Base-by-base conservation (phyloP, 148 eudicot genomes). In the Chenopodium formosanum region DNA sequence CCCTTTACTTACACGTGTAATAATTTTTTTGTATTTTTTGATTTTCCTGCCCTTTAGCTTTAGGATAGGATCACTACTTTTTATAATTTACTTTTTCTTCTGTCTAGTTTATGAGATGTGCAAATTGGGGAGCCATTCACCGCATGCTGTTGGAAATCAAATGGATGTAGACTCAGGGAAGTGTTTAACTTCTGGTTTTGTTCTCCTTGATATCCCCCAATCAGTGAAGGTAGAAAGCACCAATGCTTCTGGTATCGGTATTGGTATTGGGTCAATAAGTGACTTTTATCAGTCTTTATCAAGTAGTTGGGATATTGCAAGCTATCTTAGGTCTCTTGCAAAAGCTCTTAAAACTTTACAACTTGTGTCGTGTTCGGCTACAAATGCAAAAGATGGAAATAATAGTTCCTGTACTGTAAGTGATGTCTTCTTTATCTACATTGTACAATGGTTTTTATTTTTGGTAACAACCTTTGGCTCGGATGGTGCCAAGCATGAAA, bases 71-170 rank as follows among this genome's bases (percentile, higher is more conserved):
- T 20, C 11, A 69, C 69, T 65, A 79, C 68, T 34, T 56, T 50
- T 31, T 40, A 13, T 76, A 16, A 58, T 22, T 1, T 17, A 40
- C 7, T 37, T 16, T 80, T 75, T 70, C 46, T 70, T 60, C 78
- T 76, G 83, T 85, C 62, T 86, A 96, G 99, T 96, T 31, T 96
- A 94, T 72, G 99, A 96, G 87, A 89, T 90, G 13, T 96, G 99
- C 92, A 96, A 91, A 79, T 82, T 96, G 81, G 99, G 99, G 69
- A 91, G 89, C 88, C 99, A 96, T 82, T 85, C 90, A 63, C 98
- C 99, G 10, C 93, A 89, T 77, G 86, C 78, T 85, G 75, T 85
- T 70, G 99, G 95, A 77, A 94, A 90, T 86, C 93, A 92, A 85
- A 89, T 90, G 89, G 98, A 92, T 52, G 84, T 89, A 60, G 97